These are phyloP conservation scores for Chlamydomonas sp. DNA, from an alignment of 139 green algal species.

Conservation along the genomic window DNA sequence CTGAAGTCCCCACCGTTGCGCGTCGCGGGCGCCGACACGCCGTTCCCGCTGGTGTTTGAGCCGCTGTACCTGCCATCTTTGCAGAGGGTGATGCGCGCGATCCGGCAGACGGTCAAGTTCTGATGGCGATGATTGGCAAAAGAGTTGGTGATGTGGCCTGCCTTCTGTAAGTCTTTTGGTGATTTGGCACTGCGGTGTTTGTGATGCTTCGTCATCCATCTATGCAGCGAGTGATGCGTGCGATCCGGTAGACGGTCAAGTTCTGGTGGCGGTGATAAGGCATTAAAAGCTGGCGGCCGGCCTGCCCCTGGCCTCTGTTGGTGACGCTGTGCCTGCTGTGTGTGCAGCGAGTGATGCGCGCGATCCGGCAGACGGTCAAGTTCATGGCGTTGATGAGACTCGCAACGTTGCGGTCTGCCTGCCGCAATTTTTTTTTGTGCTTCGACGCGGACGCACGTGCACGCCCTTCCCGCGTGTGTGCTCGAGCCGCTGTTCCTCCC, in stretches of 20 bases:
- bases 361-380: constrained; percentile 31
- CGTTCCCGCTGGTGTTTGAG: constrained; percentile 82
- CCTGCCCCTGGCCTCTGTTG: too few relatives aligned
- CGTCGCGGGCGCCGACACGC: constrained; percentile 81
- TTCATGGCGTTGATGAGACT: too few relatives aligned
- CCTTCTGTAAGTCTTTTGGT: too few relatives aligned
- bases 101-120: constrained; percentile 34
- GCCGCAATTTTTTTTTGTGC: too few relatives aligned
- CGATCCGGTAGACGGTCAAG: constrained; percentile 31
- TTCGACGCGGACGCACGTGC: too few relatives aligned
- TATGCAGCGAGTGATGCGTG: constrained; percentile 45
- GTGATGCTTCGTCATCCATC: constrained; percentile 71
- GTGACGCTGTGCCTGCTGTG: constrained; percentile 72
- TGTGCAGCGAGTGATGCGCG: constrained; percentile 45
- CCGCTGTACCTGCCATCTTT: constrained; percentile 66
- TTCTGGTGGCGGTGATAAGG: constrained; percentile 37
- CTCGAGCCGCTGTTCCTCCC: too few relatives aligned
- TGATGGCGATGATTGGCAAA: too few relatives aligned
- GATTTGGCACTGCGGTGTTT: too few relatives aligned
- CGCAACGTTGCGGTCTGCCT: too few relatives aligned
- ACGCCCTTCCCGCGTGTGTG: too few relatives aligned
- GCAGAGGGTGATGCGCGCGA: constrained; percentile 46
- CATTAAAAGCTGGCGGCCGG: too few relatives aligned
- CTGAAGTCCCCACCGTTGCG: constrained; percentile 67
- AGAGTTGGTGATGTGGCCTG: too few relatives aligned